phyloP scores from a whole-genome alignment of 164 flowering plant genomes.

The Malania oleifera region DNA sequence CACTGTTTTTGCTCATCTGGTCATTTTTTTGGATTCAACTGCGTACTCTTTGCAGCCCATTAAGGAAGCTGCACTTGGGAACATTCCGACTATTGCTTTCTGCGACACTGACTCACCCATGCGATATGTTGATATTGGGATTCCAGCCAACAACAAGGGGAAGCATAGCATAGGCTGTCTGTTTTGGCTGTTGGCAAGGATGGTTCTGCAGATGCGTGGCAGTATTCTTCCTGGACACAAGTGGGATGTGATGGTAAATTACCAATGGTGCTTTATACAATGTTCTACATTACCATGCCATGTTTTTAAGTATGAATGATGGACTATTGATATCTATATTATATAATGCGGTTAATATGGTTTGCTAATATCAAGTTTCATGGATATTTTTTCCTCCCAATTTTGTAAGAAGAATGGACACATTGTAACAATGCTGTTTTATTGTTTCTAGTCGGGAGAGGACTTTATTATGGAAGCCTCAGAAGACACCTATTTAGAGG shows the following conservation, averaged over 20 bases:
- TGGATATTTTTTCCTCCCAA: neutral
- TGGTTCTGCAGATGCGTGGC: constrained; percentile 89
- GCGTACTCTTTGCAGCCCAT: constrained; percentile 50
- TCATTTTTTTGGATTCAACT: neutral
- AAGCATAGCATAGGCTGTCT: constrained; percentile 84
- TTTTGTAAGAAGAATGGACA: too few species aligned
- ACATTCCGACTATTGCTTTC: constrained; percentile 86
- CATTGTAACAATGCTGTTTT: too few species aligned
- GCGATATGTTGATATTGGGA: constrained; percentile 80
- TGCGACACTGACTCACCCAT: constrained; percentile 90
- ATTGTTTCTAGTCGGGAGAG: too few species aligned
- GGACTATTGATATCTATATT: too few species aligned
- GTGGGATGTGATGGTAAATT: constrained; percentile 65
- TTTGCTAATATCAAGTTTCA: neutral
- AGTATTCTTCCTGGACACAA: constrained; percentile 63
- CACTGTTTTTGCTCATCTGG: too few species aligned
- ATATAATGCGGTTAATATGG: neutral
- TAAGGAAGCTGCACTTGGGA: constrained; percentile 79
- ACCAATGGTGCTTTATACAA: neutral
- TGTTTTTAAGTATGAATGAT: too few species aligned
- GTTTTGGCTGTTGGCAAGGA: constrained; percentile 83
- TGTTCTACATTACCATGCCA: neutral
- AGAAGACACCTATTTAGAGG: too few species aligned
- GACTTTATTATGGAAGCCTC: too few species aligned
- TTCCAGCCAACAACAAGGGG: constrained; percentile 92